Evolutionary conservation across 441 rosid species (phyloP), one percentile per base, ranked within the genome.

Genomic region (Gossypium davidsonii): DNA sequence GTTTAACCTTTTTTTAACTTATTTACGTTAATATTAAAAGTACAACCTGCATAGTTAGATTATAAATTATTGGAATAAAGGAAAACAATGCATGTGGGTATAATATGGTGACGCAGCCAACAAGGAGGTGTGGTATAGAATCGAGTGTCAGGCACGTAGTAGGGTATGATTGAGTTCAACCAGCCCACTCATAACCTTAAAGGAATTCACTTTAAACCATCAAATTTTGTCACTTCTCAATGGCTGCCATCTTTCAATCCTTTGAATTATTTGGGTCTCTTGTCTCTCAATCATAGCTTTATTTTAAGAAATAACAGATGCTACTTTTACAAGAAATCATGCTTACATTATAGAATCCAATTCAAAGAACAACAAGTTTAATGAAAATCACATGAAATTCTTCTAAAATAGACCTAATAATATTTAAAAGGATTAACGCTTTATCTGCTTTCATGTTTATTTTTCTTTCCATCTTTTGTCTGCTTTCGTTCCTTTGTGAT

Each of bases 201-300:
- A 42, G 17, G 12, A 75, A 42, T 34, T 34, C 55, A 57, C 69
- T 71, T 69, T 57, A 11, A 21, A 65, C 67, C 26, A 64, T 14
- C 64, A 11, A 69, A 64, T 17, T 8, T 57, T 76, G 79, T 75
- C 75, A 67, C 72, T 46, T 61, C 61, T 61, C 1, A 17, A 2
- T 17, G 28, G 6, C 3, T 39, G 9, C 5, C 28, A 31, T 39
- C 3, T 11, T 3, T 39, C 68, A 14, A 48, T 42, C 52, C 14
- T 11, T 63, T 10, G 15, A 63, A 63, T 18, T 63, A 39, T 63
- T 63, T 2, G 9, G 7, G 4, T 17, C 18, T 14, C 4, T 37
- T 34, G 26, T 63, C 67, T 63, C 17, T 11, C 26, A 10, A 62
- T 20, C 64, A 56, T 2, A 5, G 20, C 63, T 37, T 53, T 48